Base-by-base conservation (phyloP, 345 rosid genomes). In the Laguncularia racemosa region DNA sequence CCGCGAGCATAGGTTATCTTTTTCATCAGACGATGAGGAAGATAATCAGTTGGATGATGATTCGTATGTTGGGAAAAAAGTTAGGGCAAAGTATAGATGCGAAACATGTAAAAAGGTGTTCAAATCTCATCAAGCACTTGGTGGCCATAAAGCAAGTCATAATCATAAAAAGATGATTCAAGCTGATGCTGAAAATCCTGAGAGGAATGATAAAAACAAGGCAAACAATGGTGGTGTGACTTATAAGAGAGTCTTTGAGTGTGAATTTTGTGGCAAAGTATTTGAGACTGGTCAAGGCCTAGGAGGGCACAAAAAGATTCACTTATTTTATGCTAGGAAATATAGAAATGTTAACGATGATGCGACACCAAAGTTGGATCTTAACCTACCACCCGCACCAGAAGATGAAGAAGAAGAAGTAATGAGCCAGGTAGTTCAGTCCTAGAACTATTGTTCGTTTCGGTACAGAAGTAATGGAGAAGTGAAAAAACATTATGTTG, bases 261-360 rank as follows among this genome's bases (percentile, higher is more conserved):
- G 81, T 16, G 53, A 69, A 14, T 62, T 60, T 19, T 76, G 81
- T 45, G 65, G 57, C 0, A 73, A 64, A 45, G 65, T 23, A 23
- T 76, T 73, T 52, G 73, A 63, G 20, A 66, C 81, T 10, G 75
- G 77, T 12, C 81, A 76, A 57, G 81, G 77, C 19, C 70, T 76
- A 0, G 78, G 81, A 8, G 78, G 81, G 4, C 81, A 76, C 64
- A 76, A 76, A 55, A 76, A 73, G 43, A 67, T 70, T 38, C 81
- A 76, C 33, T 8, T 47, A 14, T 19, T 48, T 19, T 18, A 55
- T 5, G 46, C 49, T 26, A 33, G 54, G 3, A 47, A 33, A 16
- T 5, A 20, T 44, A 40, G 28, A 43, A 55, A 49, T n/a, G 40
- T 1, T 28, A 9, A 5, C 14, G 20, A 15, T 20, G 12, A 8